Base-by-base conservation (phyloP, 805 yeast genomes). In the Metschnikowia rubicola region DNA sequence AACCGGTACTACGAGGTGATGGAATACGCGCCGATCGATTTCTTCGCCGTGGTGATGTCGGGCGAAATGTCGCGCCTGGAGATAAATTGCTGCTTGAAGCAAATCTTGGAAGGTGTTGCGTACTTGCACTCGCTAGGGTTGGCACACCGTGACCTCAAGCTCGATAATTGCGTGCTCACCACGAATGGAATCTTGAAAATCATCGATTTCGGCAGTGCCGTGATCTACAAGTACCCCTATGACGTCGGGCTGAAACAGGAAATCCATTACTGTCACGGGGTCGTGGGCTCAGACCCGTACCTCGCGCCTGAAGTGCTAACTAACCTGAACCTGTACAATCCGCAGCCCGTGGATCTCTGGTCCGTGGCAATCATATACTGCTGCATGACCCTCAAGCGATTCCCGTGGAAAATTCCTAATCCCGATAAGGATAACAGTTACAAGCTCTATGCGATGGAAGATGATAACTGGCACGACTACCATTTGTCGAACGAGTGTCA, bases 21-120 rank as follows among this genome's bases (percentile, higher is more conserved):
- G 97, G 99, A 94, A 68, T 92, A 84, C 64, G 88, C 96, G 58
- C 88, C 96, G 8, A 77, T 81, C 36, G 96, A 87, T 68, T 86
- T 87, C 64, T 87, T 87, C 62, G 89, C 90, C 0, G 89, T 87
- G 37, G 95, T 87, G 12, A 87, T 87, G 95, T 83, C 89, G 4
- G 91, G 90, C 21, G 77, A 81, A 57, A 85, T 87, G 91, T 75
- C 86, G 6, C 75, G 94, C 59, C 83, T 83, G 45, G 95, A 87
- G 63, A 85, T 86, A 54, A 86, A 86, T 60, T 87, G 95, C 62
- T 87, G 89, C 62, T 71, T 87, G 47, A 85, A 82, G 62, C 96
- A 87, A 66, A 75, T 87, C 36, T 70, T 81, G 35, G 76, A 80
- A 40, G 96, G 94, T 52, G 88, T 86, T 3, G 75, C 72, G 50